A percentile compares a stretch with the other conserved stretches of the same genome.
Evolutionary conservation across 2,329 filamentous ascomycete genomes (phyloP).

Genomic region (Drechslerella stenobrocha): DNA sequence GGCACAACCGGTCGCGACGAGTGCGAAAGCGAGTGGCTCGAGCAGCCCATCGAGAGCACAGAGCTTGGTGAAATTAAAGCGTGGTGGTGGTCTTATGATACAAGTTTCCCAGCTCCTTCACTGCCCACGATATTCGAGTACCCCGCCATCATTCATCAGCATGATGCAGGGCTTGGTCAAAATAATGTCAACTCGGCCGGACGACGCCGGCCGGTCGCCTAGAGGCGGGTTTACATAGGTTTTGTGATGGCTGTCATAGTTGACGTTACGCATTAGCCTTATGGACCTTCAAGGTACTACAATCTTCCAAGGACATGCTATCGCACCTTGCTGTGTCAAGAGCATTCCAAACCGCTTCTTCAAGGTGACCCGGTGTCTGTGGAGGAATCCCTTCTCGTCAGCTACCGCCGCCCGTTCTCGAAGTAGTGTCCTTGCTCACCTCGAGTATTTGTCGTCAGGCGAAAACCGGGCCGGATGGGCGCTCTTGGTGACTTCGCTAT

Average conservation of each 20-base stretch:
- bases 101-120: no score
- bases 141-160: not conserved
- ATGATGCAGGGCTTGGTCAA: no score
- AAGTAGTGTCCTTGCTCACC: constrained; percentile 57
- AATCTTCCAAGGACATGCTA: no score
- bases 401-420: not conserved
- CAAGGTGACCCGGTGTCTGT: constrained; percentile 84
- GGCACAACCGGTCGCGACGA: no score
- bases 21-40: no score
- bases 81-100: no score
- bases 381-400: not conserved
- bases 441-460: constrained; percentile 97
- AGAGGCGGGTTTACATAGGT: constrained; percentile 15
- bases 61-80: no score
- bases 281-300: no score
- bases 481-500: constrained; percentile 87
- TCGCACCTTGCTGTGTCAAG: constrained; percentile 71
- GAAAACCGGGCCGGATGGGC: constrained; percentile 96
- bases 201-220: no score
- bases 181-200: no score
- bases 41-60: no score
- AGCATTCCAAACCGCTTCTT: constrained; percentile 91
- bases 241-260: constrained; percentile 58
- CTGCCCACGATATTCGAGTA: no score
- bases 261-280: constrained; percentile 55